Base-by-base conservation (phyloP, 148 eudicot genomes). In the Hydrangea macrophylla region DNA sequence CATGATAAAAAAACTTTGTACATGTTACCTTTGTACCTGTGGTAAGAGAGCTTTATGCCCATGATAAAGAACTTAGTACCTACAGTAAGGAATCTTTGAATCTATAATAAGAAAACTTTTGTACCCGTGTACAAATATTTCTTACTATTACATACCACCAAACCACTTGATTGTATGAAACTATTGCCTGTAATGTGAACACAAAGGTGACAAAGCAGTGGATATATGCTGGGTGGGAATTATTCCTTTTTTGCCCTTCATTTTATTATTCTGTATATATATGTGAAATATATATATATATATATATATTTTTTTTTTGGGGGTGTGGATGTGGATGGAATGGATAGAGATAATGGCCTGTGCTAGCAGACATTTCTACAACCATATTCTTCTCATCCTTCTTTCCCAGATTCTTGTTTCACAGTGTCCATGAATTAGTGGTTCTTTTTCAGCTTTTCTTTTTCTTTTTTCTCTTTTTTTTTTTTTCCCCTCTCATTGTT, bases 291-390 rank as follows among this genome's bases (percentile, higher is more conserved):
- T 0, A 6, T 24, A 7, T 10, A 7, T 3, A 20, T 55, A 23
- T 12, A 0, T 36, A 54, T 15, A 24, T 36, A 32, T 30, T 15
- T 24, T 69, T 61, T 51, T 70, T 36, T 70, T 51, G 71, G 62
- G 71, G n/a, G n/a, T n/a, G 57, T 70, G 77, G 77, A 68, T 70
- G 56, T 68, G 76, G 57, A 53, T 60, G 35, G 30, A 50, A 54
- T 39, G 65, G 53, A 58, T 45, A 45, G 51, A 64, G 67, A 74
- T 75, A 75, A 74, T 79, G 77, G 72, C 72, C 53, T 68, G 65
- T 70, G 74, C 76, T 74, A 76, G 75, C 70, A 67, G 68, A 74
- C 81, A 70, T 73, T 64, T 79, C 37, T 54, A 44, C 80, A 26
- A 27, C 80, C 79, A 72, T 75, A 69, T 75, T 81, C 76, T 62